Base-by-base conservation (phyloP, 2,329 filamentous ascomycete species). In the Pseudopyricularia cyperi region DNA sequence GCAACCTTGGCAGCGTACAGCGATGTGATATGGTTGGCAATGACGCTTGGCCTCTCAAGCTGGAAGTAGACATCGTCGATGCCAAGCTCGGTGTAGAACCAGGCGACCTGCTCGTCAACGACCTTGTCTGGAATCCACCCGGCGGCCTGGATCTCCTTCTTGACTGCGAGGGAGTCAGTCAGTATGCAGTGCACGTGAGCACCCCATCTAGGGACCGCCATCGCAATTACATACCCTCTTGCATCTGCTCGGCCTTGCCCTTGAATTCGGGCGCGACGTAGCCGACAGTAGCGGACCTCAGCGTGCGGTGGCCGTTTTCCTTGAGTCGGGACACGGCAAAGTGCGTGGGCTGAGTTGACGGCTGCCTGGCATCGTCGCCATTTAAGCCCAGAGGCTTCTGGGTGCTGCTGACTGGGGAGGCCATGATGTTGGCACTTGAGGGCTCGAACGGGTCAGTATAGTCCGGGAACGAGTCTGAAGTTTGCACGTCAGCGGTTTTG, bases 31-130 rank as follows among this genome's bases (percentile, higher is more conserved):
- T 96, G 89, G 67, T 85, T 94, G 59, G 89, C 86, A 63, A 98
- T 94, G 54, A 88, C 88, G 52, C 87, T 82, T 17, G 86, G 85
- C 4, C 78, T 80, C 72, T 96, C 90, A 58, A 91, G 89, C 65
- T 90, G 83, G 72, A 97, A 97, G 75, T 96, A 97, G 70, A 95
- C 91, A 75, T 96, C 93, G 63, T 98, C 93, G 61, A 98, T 98
- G 60, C 93, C 59, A 24, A 98, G 81, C 68, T 94, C 86, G 66
- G 93, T 87, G 74, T 98, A 98, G 75, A 98, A 98, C 91, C 93
- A 98, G 55, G 81, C 77, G 50, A 90, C 87, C 70, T 98, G 90
- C 26, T 82, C 77, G 56, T 94, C 86, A 56, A 96, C 78, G 58
- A 95, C 86, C 51, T 85, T 76, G 53, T 79, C 76, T 2, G 93